A percentile compares a stretch with the other conserved stretches of the same genome.
Evolutionary conservation across 768 basidiomycete species (phyloP).

Genomic region (Neoboletus magnificus): DNA sequence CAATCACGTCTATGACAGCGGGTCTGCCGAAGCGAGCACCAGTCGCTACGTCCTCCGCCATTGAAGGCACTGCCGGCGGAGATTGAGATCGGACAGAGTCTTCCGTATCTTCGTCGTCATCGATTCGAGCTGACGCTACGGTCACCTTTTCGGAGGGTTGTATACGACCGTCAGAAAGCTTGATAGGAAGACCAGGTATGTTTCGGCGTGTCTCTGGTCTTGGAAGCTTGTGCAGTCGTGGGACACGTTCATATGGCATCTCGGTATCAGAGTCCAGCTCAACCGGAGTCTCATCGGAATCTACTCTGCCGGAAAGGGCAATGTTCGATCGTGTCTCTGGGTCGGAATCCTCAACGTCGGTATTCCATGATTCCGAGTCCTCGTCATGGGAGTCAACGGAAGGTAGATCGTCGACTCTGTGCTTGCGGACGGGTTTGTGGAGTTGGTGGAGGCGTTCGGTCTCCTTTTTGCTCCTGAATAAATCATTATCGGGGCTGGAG

Average conservation of each 20-base stretch:
- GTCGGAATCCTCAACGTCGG: constrained; percentile 38
- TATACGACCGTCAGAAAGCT: constrained; percentile 77
- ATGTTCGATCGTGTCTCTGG: constrained; percentile 17
- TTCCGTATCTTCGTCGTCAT: constrained; percentile 33
- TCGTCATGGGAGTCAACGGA: constrained; percentile 66
- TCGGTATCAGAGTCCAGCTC: constrained; percentile 54
- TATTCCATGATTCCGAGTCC: constrained; percentile 50
- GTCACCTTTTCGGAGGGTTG: constrained; percentile 48
- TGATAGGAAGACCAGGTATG: constrained; percentile 76
- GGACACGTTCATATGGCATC: constrained; percentile 68
- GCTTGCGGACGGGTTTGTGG: constrained; percentile 51
- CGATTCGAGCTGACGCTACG: constrained; percentile 13
- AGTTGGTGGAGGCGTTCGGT: constrained; percentile 66
- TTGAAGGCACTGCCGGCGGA: constrained; percentile 23
- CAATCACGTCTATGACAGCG: constrained; percentile 70
- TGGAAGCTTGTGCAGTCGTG: constrained; percentile 49
- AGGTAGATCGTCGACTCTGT: constrained; percentile 58
- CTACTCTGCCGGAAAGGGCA: constrained; percentile 4
- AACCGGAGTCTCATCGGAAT: constrained; percentile 7
- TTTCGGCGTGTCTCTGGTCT: constrained; percentile 46
- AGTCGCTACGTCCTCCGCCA: constrained; percentile 70
- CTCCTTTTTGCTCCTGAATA: constrained; percentile 78
- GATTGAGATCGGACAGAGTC: constrained; percentile 35
- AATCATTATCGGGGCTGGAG: constrained; percentile 1
- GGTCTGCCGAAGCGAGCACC: constrained; percentile 86